phyloP scores from a whole-genome alignment of 805 yeast species.

The Candida chauliodis region DNA sequence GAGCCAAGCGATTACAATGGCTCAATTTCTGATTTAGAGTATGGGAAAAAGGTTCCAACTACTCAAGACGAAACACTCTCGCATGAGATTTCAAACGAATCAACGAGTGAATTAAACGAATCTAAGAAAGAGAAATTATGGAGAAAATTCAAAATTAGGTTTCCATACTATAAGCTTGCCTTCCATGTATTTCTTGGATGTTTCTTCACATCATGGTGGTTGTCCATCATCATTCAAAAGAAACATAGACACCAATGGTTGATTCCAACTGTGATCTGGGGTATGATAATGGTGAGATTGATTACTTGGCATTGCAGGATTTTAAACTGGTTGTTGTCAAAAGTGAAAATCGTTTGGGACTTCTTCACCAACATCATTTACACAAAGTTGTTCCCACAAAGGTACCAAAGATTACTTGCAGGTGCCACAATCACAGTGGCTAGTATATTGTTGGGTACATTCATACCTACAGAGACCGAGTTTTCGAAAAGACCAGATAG shows the following conservation, averaged over 20 bases:
- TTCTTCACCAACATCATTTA: slow-evolving; percentile 31
- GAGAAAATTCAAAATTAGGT: slow-evolving; percentile 11
- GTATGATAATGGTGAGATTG: slow-evolving; percentile 47
- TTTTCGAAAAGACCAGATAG: slow-evolving; percentile 50
- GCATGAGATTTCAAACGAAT: slow-evolving; percentile 5
- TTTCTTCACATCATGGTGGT: slow-evolving; percentile 56
- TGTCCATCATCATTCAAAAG: slow-evolving; percentile 49
- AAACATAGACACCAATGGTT: slow-evolving; percentile 52
- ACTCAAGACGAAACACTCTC: not conserved
- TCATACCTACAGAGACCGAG: slow-evolving; percentile 45
- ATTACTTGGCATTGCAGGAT: slow-evolving; percentile 47
- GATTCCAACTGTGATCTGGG: slow-evolving; percentile 54
- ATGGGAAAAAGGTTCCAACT: slow-evolving; percentile 3
- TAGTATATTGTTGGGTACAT: slow-evolving; percentile 52
- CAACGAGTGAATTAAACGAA: not conserved
- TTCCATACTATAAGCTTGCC: slow-evolving; percentile 15
- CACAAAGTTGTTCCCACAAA: slow-evolving; percentile 37
- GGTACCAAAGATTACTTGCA: slow-evolving; percentile 34
- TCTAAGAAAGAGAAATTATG: slow-evolving; percentile 3
- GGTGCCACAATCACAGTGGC: slow-evolving; percentile 46
- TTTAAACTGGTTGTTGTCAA: slow-evolving; percentile 17
- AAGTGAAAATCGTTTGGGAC: slow-evolving; percentile 27
- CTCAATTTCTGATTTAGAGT: slow-evolving; percentile 7
- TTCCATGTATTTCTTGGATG: slow-evolving; percentile 24
- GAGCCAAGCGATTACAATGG: not conserved